These are phyloP conservation scores for Vinca major DNA, from an alignment of 305 asterid genomes.

Conservation along the genomic window DNA sequence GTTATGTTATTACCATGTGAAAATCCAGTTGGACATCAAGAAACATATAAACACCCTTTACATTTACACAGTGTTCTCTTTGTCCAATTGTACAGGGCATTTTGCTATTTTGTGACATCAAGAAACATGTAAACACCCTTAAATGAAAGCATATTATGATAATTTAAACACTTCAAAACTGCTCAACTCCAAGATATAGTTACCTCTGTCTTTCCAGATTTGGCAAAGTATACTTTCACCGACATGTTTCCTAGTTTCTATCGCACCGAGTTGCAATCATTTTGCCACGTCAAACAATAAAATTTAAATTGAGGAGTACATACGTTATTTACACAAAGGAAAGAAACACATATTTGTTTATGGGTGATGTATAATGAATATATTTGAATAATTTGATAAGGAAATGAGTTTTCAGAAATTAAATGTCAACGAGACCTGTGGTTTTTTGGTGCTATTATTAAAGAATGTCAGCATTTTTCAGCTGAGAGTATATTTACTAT, in stretches of 20 bases:
- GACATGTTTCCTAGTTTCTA: background rate
- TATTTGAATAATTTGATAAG: background rate
- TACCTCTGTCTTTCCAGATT: background rate
- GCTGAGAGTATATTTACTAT: background rate
- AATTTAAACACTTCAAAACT: background rate
- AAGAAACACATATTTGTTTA: background rate
- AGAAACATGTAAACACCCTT: background rate
- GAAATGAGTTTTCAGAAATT: background rate
- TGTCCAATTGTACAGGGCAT: background rate
- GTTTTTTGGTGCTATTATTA: background rate
- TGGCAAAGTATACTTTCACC: background rate
- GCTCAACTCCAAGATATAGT: background rate
- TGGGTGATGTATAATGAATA: background rate
- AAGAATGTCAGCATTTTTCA: background rate
- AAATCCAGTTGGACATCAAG: too few relatives aligned
- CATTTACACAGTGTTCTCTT: background rate
- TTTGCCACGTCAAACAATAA: background rate
- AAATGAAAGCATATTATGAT: background rate
- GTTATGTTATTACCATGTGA: background rate
- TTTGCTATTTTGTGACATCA: background rate
- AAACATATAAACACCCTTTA: too few relatives aligned
- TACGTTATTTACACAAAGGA: background rate
- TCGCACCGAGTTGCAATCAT: too few relatives aligned
- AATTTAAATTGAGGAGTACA: background rate
- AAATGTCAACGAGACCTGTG: too few relatives aligned